A percentile compares a stretch with the other conserved stretches of the same genome.
Evolutionary conservation across 208 protist genomes (phyloP).

Genomic region (Leishmania aethiopica): DNA sequence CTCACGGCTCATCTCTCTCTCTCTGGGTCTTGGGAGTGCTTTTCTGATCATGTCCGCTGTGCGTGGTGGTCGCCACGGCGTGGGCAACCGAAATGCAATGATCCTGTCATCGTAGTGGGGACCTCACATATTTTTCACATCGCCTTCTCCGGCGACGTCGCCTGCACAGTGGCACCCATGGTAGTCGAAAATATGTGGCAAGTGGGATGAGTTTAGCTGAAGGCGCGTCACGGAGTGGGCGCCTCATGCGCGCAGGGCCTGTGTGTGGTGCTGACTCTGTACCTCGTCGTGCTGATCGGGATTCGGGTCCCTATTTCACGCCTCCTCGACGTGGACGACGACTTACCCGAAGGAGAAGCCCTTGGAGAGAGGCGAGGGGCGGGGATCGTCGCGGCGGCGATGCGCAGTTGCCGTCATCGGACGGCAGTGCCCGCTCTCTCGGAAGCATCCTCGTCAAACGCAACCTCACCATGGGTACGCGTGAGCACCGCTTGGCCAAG

Average conservation of each 20-base stretch:
- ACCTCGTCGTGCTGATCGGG: slow-evolving; percentile 20
- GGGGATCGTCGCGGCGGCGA: slow-evolving; percentile 16
- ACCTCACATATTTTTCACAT: slow-evolving; percentile 14
- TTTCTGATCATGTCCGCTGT: slow-evolving; percentile 21
- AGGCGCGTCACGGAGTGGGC: slow-evolving; percentile 22
- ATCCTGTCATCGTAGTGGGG: slow-evolving; percentile 22
- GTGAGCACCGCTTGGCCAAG: slow-evolving; percentile 42
- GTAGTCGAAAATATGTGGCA: slow-evolving; percentile 10
- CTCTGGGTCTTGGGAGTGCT: background rate
- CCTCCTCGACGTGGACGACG: slow-evolving; percentile 13
- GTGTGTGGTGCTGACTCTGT: slow-evolving; percentile 28
- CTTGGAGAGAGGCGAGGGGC: background rate
- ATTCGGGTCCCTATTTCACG: slow-evolving; percentile 9
- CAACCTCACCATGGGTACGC: slow-evolving; percentile 52
- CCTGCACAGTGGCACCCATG: slow-evolving; percentile 16
- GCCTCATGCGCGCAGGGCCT: slow-evolving; percentile 20
- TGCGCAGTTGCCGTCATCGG: slow-evolving; percentile 6
- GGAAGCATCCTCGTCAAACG: slow-evolving; percentile 51
- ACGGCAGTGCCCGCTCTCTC: slow-evolving; percentile 40
- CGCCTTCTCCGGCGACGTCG: slow-evolving; percentile 28
- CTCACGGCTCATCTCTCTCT: background rate
- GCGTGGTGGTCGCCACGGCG: slow-evolving; percentile 16
- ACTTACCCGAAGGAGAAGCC: background rate
- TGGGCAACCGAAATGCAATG: slow-evolving; percentile 24
- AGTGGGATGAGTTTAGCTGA: slow-evolving; percentile 23